These are phyloP conservation scores for Amyloporia xantha DNA, from an alignment of 768 basidiomycete species.

Conservation along the genomic window DNA sequence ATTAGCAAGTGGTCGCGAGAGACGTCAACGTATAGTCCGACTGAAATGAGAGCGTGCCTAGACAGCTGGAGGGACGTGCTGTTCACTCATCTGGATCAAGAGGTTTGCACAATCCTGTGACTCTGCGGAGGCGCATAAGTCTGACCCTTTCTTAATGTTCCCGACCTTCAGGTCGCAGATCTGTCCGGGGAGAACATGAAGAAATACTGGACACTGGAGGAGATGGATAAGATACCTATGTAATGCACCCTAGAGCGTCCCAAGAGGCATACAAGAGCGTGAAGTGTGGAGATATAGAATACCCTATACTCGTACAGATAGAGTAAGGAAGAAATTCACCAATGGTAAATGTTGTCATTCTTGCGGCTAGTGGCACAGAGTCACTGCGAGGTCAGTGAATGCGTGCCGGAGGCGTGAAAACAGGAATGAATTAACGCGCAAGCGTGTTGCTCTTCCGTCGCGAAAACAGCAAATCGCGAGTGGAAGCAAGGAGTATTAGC, in stretches of 20 bases:
- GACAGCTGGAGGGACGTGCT: conserved; percentile 44
- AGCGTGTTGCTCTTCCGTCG: too few species aligned
- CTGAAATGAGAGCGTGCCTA: conserved; percentile 42
- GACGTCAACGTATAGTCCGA: conserved; percentile 41
- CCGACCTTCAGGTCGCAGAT: conserved; percentile 36
- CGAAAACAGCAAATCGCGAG: too few species aligned
- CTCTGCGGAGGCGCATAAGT: neutral
- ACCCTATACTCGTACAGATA: too few species aligned
- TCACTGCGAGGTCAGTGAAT: too few species aligned
- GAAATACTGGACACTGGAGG: conserved; percentile 46
- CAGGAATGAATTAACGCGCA: neutral
- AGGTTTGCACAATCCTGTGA: conserved; percentile 26
- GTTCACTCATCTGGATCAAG: conserved; percentile 48
- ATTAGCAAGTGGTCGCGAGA: conserved; percentile 36
- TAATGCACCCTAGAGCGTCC: conserved; percentile 8
- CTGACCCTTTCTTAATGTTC: neutral
- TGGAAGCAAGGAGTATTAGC: neutral
- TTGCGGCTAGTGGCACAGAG: too few species aligned
- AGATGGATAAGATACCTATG: conserved; percentile 31
- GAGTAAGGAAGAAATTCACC: too few species aligned
- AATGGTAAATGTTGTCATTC: too few species aligned
- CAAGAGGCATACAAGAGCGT: neutral
- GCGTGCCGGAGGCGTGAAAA: too few species aligned
- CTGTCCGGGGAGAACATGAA: conserved; percentile 43
- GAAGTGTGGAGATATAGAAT: neutral